Evolutionary conservation across 148 eudicot species (phyloP).

Genomic region (Pouteria glomerata): DNA sequence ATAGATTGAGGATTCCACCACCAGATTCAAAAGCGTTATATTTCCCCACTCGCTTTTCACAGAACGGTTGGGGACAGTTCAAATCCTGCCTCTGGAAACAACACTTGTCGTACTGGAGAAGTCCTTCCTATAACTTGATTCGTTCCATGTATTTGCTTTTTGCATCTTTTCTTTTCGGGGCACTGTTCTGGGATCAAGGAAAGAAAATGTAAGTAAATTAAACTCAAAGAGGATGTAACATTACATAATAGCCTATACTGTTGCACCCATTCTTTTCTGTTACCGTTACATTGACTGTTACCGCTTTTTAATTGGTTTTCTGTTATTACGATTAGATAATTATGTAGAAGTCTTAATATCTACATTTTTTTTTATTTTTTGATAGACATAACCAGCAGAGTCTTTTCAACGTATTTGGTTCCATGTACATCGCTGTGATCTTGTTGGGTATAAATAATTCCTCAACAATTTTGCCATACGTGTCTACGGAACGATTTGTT

Average conservation of each 20-base stretch:
- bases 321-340: too few species aligned
- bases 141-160: constrained; percentile 32
- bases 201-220: constrained; percentile 47
- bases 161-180: constrained; percentile 47
- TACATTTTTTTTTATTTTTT: too few species aligned
- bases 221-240: background rate
- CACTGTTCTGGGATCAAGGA: constrained; percentile 72
- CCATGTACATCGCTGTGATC: constrained; percentile 42
- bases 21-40: constrained; percentile 53
- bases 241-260: too few species aligned
- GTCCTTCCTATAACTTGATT: constrained; percentile 65
- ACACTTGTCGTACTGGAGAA: constrained; percentile 82
- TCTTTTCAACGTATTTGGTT: constrained; percentile 53
- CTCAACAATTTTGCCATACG: constrained; percentile 39
- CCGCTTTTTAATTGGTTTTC: too few species aligned
- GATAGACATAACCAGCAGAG: constrained; percentile 64
- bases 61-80: constrained; percentile 74
- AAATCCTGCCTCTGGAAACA: constrained; percentile 81
- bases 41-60: constrained; percentile 51
- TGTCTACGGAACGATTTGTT: constrained; percentile 59
- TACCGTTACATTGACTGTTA: too few species aligned
- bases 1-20: constrained; percentile 42
- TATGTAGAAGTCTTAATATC: too few species aligned
- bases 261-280: too few species aligned
- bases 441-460: constrained; percentile 64